Base-by-base conservation (phyloP, 495 filamentous ascomycete genomes). In the Venustampulla echinocandica region DNA sequence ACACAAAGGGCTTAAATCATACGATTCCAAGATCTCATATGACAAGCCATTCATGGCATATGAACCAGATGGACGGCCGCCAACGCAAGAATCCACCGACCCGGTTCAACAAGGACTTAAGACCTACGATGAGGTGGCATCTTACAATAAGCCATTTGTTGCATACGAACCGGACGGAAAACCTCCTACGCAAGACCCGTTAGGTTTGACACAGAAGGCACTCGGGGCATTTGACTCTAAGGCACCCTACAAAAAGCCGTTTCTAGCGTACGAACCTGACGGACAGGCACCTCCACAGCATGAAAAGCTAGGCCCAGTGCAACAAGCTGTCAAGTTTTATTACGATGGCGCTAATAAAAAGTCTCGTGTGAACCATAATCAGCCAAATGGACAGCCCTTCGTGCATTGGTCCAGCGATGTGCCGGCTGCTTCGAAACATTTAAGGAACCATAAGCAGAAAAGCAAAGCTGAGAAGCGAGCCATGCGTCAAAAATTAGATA, bases 291-390 rank as follows among this genome's bases (percentile, higher is more conserved):
- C 5, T 35, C 11, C 33, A n/a, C 3, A 24, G 13, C 25, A 13
- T 2, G 14, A 44, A 14, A n/a, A 10, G 9, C 40, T n/a, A 3
- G 22, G 50, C n/a, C 27, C 18, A 1, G 33, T 41, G 10, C 19
- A 44, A 36, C 17, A 59, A 61, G 43, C 65, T 4, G 14, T 55
- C 34, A 32, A 52, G 11, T 43, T 47, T 13, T 56, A 52, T 40
- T 49, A 52, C 7, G n/a, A n/a, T n/a, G n/a, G n/a, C n/a, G n/a
- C n/a, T n/a, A n/a, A n/a, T n/a, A n/a, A n/a, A n/a, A n/a, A n/a
- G n/a, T n/a, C n/a, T n/a, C n/a, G n/a, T n/a, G n/a, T n/a, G n/a
- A n/a, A n/a, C n/a, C n/a, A n/a, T n/a, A n/a, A n/a, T n/a, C n/a
- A n/a, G n/a, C n/a, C n/a, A n/a, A n/a, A n/a, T n/a, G n/a, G n/a